Evolutionary conservation across 148 eudicot genomes (phyloP).

Genomic region (Diospyros lotus): DNA sequence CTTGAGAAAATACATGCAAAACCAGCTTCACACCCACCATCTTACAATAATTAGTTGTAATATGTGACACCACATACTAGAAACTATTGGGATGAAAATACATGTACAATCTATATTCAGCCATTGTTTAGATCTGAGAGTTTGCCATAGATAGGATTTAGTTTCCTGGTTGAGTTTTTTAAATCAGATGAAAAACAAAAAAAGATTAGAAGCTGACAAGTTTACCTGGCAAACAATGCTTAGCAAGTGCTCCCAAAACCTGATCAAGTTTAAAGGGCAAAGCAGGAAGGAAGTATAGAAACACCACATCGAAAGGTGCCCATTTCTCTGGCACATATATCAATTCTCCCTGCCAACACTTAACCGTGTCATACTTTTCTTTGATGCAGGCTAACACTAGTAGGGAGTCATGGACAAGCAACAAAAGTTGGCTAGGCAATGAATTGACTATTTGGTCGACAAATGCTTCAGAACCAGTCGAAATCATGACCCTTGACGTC

Average conservation of each 20-base stretch:
- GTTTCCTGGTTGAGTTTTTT: background rate
- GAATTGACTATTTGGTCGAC: constrained; percentile 58
- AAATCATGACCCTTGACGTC: constrained; percentile 67
- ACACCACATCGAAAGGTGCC: constrained; percentile 85
- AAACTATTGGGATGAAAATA: background rate
- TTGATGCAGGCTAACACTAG: constrained; percentile 64
- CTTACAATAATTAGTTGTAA: background rate
- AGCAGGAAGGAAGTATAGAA: constrained; percentile 75
- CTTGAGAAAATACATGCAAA: background rate
- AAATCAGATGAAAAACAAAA: background rate
- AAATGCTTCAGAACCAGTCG: constrained; percentile 74
- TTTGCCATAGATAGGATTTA: background rate
- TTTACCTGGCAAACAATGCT: constrained; percentile 72
- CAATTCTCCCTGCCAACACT: constrained; percentile 93
- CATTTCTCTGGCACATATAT: constrained; percentile 69
- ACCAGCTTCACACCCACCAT: background rate
- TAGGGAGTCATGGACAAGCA: constrained; percentile 80
- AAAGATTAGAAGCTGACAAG: background rate
- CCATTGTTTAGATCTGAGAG: background rate
- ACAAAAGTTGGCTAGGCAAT: constrained; percentile 49
- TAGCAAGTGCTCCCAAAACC: constrained; percentile 54
- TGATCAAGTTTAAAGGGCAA: constrained; percentile 67
- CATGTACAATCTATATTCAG: background rate
- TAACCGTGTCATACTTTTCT: constrained; percentile 73
- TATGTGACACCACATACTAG: no score